A percentile compares a stretch with the other conserved stretches of the same genome.
phyloP scores from a whole-genome alignment of 208 protist genomes.

The Leishmania gerbilli region DNA sequence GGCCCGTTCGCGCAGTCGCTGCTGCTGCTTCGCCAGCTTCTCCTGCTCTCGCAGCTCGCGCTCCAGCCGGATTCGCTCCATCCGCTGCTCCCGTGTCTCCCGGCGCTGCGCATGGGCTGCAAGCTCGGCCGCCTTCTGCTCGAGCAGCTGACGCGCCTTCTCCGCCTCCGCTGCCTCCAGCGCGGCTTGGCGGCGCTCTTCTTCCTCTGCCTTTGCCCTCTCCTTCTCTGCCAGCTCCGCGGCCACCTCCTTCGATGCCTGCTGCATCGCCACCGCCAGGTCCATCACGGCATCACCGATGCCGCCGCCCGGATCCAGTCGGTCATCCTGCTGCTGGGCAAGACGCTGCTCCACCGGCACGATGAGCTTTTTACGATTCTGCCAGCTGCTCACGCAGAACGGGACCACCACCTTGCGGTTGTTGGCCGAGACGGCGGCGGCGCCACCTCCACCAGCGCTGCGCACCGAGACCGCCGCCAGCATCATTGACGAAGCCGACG shows the following conservation, averaged over 20 bases:
- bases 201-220: constrained; percentile 46
- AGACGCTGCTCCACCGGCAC: constrained; percentile 79
- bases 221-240: constrained; percentile 54
- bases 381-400: constrained; percentile 77
- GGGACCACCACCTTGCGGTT: constrained; percentile 50
- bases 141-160: constrained; percentile 62
- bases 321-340: constrained; percentile 53
- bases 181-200: constrained; percentile 66
- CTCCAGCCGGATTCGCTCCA: constrained; percentile 70
- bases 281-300: constrained; percentile 67
- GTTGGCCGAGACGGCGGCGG: background rate
- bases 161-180: constrained; percentile 60
- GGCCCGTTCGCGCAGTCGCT: constrained; percentile 57
- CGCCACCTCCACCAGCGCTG: background rate
- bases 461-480: background rate
- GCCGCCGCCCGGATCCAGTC: constrained; percentile 16
- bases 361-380: constrained; percentile 82
- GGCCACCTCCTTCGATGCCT: constrained; percentile 54
- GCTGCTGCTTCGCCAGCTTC: constrained; percentile 54
- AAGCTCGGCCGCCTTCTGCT: constrained; percentile 52
- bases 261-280: constrained; percentile 69
- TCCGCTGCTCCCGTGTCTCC: constrained; percentile 75
- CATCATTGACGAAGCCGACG: constrained; percentile 13
- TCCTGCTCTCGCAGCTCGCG: constrained; percentile 75
- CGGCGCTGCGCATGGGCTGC: constrained; percentile 28